Evolutionary conservation across 306 rosid genomes (phyloP), one percentile per base, ranked within the genome.

Genomic region (Urtica urens): DNA sequence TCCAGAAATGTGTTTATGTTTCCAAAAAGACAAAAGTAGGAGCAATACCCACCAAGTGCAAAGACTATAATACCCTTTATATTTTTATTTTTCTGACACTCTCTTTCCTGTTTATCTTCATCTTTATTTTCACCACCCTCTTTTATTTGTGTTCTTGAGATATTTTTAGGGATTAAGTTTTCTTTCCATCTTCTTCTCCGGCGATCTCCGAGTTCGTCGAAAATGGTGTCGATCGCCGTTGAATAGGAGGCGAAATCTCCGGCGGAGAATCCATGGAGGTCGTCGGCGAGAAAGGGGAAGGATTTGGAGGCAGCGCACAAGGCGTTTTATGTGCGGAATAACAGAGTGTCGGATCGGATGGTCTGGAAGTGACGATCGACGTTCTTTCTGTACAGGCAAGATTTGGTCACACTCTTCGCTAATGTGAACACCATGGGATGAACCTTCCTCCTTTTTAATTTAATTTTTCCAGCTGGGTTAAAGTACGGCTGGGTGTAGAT

Each of bases 401-500:
- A 68, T 20, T 68, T 84, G 58, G 78, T 83, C 23, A 90, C 83
- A 0, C 76, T 78, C 57, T 62, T 74, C 46, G 65, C 74, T 11
- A 63, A 49, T 55, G 63, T 71, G 35, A 60, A 62, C 45, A 19
- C 67, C 58, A 24, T 62, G 42, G 82, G 79, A 18, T 68, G 68
- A 33, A 55, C 63, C 38, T 73, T 69, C 65, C 88, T 55, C 55
- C 70, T 2, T 65, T 68, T 37, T 62, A 15, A 44, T 15, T 48
- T 48, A 3, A 3, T 1, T 18, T 44, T 21, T 20, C 12, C 23
- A 11, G 9, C 17, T 38, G n/a, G n/a, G n/a, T n/a, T n/a, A n/a
- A n/a, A 70, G 4, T 84, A 90, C 43, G 97, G 97, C 56, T 84
- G 86, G 63, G 97, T 90, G 34, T 80, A 58, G 63, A 90, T 84